Percentiles rank a stretch among this genome's conserved stretches.
phyloP scores from a whole-genome alignment of 2,329 filamentous ascomycete species.

The Aspergillus neoniger region DNA sequence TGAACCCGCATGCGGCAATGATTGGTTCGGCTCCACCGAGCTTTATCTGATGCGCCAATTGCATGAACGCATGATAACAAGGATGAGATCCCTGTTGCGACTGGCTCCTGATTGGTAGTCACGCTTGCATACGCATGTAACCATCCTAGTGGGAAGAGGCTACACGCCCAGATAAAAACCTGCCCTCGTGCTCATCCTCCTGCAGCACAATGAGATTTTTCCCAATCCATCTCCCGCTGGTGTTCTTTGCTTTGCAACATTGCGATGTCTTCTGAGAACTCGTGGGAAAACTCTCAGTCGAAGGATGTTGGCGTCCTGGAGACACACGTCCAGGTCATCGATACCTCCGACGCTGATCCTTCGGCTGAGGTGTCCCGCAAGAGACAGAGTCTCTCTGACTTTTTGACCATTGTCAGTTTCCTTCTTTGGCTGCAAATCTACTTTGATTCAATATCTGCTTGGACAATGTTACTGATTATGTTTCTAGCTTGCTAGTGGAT shows the following conservation, averaged over 20 bases:
- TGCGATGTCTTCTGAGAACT: background rate
- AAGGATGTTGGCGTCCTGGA: background rate
- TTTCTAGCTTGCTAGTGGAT: slow-evolving; percentile 4
- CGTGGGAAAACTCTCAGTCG: background rate
- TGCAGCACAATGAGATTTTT: background rate
- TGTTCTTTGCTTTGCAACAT: background rate
- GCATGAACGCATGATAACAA: background rate
- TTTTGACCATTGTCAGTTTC: background rate
- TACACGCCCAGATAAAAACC: background rate
- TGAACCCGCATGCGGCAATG: background rate
- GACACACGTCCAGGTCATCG: background rate
- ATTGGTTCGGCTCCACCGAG: background rate
- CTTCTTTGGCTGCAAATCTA: background rate
- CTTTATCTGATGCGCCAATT: background rate
- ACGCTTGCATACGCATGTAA: background rate
- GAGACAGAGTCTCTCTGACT: background rate
- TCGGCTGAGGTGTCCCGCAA: background rate
- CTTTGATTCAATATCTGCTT: too few species aligned
- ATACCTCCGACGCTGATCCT: background rate
- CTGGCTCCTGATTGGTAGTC: background rate
- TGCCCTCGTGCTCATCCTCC: background rate
- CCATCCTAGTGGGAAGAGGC: background rate
- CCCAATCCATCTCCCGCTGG: background rate
- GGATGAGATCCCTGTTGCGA: background rate
- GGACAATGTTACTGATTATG: background rate